A percentile compares a stretch with the other conserved stretches of the same genome.
Conservation (phyloP, 768 basidiomycete species). For the Plicaturopsis crispa region DNA sequence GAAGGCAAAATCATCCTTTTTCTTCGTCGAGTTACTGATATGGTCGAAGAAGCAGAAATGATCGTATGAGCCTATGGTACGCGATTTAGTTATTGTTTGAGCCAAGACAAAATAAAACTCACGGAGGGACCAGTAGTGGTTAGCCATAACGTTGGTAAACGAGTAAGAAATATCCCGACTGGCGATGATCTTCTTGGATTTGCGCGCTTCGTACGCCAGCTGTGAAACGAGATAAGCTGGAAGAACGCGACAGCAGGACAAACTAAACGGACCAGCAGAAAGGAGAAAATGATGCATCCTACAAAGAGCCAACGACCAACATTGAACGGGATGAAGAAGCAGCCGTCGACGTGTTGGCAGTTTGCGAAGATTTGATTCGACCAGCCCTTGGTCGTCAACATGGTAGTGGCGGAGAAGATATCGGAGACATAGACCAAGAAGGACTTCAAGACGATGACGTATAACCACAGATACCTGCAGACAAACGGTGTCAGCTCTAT, state of each 20-base stretch:
- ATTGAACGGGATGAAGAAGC: slow-evolving; percentile 80
- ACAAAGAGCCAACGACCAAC: slow-evolving; percentile 96
- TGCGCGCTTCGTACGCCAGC: slow-evolving; percentile 89
- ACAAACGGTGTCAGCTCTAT: not conserved
- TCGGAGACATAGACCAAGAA: slow-evolving; percentile 96
- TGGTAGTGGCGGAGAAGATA: slow-evolving; percentile 95
- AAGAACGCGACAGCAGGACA: slow-evolving; percentile 7
- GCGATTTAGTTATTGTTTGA: no score
- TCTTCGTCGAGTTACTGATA: slow-evolving; percentile 92
- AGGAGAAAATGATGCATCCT: slow-evolving; percentile 97
- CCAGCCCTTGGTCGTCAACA: slow-evolving; percentile 90
- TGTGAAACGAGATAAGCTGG: slow-evolving; percentile 20
- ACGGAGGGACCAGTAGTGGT: slow-evolving; percentile 95
- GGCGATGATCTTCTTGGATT: slow-evolving; percentile 89
- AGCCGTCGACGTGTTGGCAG: slow-evolving; percentile 56
- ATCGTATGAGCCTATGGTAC: slow-evolving; percentile 89
- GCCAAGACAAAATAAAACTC: slow-evolving; percentile 21
- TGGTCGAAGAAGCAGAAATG: slow-evolving; percentile 99
- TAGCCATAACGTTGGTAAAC: slow-evolving; percentile 96
- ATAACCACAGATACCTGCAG: slow-evolving; percentile 84
- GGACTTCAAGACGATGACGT: slow-evolving; percentile 89
- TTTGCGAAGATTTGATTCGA: slow-evolving; percentile 83
- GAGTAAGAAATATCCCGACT: slow-evolving; percentile 97
- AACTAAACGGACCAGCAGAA: slow-evolving; percentile 68
- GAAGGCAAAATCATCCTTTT: slow-evolving; percentile 96